Evolutionary conservation across 208 protist species (phyloP).

Genomic region (Acanthamoeba rhysodes): DNA sequence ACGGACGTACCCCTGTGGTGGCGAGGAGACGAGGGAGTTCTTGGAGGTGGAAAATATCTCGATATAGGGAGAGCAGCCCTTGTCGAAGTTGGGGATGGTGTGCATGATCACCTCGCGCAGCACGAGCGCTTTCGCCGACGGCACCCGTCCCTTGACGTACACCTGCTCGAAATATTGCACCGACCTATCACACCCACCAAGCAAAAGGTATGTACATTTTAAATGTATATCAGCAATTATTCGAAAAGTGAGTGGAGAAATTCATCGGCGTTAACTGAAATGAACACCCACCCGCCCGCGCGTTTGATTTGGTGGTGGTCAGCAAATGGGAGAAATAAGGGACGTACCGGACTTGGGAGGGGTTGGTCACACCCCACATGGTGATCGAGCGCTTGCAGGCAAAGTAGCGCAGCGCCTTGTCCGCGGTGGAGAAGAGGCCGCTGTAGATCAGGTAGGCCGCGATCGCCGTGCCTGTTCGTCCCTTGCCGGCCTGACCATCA

Average conservation of each 20-base stretch:
- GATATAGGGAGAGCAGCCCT: slow-evolving; percentile 70
- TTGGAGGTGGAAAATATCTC: slow-evolving; percentile 69
- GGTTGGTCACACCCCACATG: slow-evolving; percentile 76
- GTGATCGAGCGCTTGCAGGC: slow-evolving; percentile 64
- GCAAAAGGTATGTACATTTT: not conserved
- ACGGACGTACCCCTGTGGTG: slow-evolving; percentile 18
- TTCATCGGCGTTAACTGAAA: not conserved
- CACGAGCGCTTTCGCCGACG: not conserved
- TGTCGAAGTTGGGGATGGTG: slow-evolving; percentile 77
- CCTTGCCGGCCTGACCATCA: slow-evolving; percentile 79
- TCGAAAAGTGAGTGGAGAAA: too few species aligned
- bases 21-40: not conserved
- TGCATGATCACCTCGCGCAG: slow-evolving; percentile 77
- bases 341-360: slow-evolving; percentile 57
- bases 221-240: too few species aligned
- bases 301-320: not conserved
- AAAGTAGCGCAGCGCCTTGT: slow-evolving; percentile 77
- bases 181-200: not conserved
- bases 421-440: slow-evolving; percentile 68
- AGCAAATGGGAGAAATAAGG: not conserved
- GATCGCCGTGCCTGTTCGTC: slow-evolving; percentile 84
- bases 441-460: slow-evolving; percentile 80
- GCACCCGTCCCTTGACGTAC: slow-evolving; percentile 48
- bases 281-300: not conserved
- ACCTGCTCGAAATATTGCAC: slow-evolving; percentile 74